Evolutionary conservation across 495 filamentous ascomycete genomes (phyloP).

Genomic region (Daldinia caldariorum): DNA sequence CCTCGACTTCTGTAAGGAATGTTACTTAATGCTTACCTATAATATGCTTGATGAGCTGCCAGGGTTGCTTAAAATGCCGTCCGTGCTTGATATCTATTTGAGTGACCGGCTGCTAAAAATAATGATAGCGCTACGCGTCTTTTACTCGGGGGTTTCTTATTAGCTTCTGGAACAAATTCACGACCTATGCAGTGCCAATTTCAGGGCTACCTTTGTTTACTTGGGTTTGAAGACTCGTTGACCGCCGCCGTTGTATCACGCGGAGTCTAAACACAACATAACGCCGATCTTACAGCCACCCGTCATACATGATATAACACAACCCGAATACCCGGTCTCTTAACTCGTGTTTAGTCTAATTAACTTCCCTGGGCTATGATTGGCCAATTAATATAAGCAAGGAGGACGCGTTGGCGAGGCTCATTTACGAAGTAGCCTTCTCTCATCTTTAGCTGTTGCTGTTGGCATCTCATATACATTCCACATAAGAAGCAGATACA

Average conservation of each 20-base stretch:
- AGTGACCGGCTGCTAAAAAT: constrained; percentile 1
- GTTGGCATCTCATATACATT: constrained; percentile 25
- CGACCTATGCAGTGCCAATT: constrained; percentile 15
- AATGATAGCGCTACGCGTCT: constrained; percentile 9
- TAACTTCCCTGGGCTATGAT: constrained; percentile 15
- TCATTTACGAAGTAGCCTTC: constrained; percentile 15
- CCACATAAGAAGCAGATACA: constrained; percentile 37
- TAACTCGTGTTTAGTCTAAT: constrained; percentile 17
- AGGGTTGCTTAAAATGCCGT: background rate
- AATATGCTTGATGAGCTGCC: background rate
- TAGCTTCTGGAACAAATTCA: background rate
- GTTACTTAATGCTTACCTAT: constrained; percentile 7
- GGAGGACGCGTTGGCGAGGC: constrained; percentile 19
- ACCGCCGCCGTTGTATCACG: constrained; percentile 12
- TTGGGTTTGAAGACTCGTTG: constrained; percentile 15
- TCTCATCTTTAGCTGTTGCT: constrained; percentile 8
- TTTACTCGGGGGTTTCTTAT: background rate
- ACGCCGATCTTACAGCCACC: constrained; percentile 22
- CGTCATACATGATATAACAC: constrained; percentile 42
- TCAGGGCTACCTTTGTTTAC: constrained; percentile 17
- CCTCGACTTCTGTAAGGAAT: constrained; percentile 14
- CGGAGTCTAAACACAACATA: constrained; percentile 19
- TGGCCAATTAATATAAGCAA: constrained; percentile 13
- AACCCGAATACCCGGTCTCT: constrained; percentile 38
- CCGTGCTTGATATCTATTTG: background rate